Evolutionary conservation across 2,329 filamentous ascomycete species (phyloP).

Genomic region (Diaporthe sp.): DNA sequence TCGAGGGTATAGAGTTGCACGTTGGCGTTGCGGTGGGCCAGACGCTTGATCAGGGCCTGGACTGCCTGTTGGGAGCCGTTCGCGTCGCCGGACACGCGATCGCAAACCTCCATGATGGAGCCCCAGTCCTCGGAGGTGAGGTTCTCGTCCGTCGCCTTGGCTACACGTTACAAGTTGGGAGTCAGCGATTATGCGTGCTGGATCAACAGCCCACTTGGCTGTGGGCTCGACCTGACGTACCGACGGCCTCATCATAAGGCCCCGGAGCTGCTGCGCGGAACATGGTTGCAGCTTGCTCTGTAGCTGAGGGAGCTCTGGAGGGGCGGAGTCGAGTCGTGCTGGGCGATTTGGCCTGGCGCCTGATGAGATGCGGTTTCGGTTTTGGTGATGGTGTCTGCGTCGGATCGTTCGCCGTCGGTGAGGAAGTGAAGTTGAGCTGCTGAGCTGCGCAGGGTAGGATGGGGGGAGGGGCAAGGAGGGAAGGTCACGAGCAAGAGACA

Average conservation of each 20-base stretch:
- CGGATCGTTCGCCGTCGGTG: neutral
- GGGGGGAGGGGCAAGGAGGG: neutral
- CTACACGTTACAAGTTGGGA: constrained; percentile 52
- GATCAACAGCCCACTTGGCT: neutral
- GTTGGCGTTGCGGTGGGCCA: constrained; percentile 94
- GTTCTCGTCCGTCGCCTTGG: constrained; percentile 95
- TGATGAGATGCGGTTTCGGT: neutral
- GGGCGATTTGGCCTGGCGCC: constrained; percentile 20
- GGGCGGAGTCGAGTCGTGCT: constrained; percentile 29
- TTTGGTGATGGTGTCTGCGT: neutral
- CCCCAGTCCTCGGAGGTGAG: constrained; percentile 85
- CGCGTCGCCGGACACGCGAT: constrained; percentile 67
- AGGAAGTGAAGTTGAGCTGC: neutral
- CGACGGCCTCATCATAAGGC: constrained; percentile 72
- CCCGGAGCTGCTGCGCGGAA: constrained; percentile 70
- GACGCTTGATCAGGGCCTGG: constrained; percentile 89
- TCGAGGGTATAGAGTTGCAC: constrained; percentile 96
- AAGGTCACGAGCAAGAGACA: constrained; percentile 17
- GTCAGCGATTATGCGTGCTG: constrained; percentile 11
- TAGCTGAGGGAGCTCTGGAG: constrained; percentile 25
- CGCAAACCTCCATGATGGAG: constrained; percentile 74
- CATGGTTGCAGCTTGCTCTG: constrained; percentile 60
- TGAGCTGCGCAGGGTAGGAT: neutral
- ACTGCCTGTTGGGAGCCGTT: constrained; percentile 85
- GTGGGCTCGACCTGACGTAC: constrained; percentile 55